Conservation (phyloP, 164 flowering plant species). For the Chimonanthus praecox region DNA sequence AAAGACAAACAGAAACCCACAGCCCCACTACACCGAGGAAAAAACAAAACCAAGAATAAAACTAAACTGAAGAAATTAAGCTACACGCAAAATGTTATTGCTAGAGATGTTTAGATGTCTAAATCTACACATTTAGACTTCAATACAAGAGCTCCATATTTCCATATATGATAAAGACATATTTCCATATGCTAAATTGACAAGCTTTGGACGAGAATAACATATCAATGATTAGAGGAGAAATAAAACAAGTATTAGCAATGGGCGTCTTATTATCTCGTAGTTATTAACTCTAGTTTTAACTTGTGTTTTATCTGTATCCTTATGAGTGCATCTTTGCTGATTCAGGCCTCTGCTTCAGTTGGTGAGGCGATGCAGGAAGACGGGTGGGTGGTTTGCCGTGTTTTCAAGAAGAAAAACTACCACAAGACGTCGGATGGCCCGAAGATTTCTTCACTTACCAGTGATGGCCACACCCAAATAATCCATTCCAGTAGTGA, state of each 20-base stretch:
- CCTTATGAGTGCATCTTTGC: neutral
- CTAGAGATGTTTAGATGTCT: too few species aligned
- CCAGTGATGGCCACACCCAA: conserved; percentile 21
- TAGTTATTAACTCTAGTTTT: neutral
- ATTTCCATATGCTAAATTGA: neutral
- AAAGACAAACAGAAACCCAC: too few species aligned
- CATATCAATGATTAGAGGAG: neutral
- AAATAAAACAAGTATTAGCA: neutral
- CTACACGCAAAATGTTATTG: too few species aligned
- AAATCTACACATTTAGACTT: neutral
- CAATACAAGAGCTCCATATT: neutral
- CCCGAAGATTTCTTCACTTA: conserved; percentile 27
- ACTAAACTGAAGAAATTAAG: too few species aligned
- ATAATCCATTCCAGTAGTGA: conserved; percentile 30
- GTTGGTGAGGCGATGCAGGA: conserved; percentile 45
- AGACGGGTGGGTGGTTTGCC: conserved; percentile 95
- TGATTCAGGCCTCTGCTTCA: conserved; percentile 11
- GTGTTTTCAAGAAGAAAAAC: conserved; percentile 77
- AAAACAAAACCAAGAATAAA: too few species aligned
- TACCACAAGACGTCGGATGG: conserved; percentile 53
- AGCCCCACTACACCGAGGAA: too few species aligned
- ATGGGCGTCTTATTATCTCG: neutral
- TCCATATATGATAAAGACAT: neutral
- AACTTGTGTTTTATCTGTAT: conserved; percentile 8
- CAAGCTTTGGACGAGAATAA: too few species aligned